These are phyloP conservation scores for Penicillium sp. DNA, from an alignment of 2,329 filamentous ascomycete species.

Conservation along the genomic window DNA sequence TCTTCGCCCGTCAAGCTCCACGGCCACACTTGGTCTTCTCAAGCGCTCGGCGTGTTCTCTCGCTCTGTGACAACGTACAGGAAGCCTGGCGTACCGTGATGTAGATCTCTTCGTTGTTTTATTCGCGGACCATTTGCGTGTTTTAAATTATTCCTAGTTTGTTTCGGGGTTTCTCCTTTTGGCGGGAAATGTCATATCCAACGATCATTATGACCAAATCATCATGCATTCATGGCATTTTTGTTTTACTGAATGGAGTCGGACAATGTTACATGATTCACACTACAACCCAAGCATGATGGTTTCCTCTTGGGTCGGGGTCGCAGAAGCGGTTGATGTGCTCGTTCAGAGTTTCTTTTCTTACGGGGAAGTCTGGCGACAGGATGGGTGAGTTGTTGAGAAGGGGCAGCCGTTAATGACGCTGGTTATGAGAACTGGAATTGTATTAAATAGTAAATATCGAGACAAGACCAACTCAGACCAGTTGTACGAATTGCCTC, in stretches of 20 bases:
- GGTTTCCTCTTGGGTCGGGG: conserved; percentile 21
- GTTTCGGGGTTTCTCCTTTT: conserved; percentile 29
- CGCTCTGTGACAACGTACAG: conserved; percentile 41
- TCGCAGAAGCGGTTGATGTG: conserved; percentile 21
- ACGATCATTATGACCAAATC: conserved; percentile 46
- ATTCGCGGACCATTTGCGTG: conserved; percentile 30
- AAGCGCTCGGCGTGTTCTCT: conserved; percentile 32
- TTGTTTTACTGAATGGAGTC: conserved; percentile 31
- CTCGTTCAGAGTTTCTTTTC: conserved; percentile 15
- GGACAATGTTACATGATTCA: conserved; percentile 29
- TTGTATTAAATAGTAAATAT: conserved; percentile 24
- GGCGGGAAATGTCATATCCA: conserved; percentile 41
- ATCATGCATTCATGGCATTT: conserved; percentile 46
- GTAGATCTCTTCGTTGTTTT: conserved; percentile 40
- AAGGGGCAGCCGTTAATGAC: conserved; percentile 9
- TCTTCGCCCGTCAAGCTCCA: conserved; percentile 31
- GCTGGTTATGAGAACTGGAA: conserved; percentile 15
- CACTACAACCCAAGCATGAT: conserved; percentile 23
- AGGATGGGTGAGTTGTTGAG: conserved; percentile 6
- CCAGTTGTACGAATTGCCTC: conserved; percentile 12
- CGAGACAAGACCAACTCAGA: conserved; percentile 20
- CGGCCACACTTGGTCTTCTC: conserved; percentile 33
- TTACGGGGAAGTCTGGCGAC: conserved; percentile 5
- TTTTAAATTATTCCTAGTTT: conserved; percentile 26
- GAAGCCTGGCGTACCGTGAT: conserved; percentile 47